phyloP scores from a whole-genome alignment of 2,329 filamentous ascomycete genomes.

The Colletotrichum sp. region DNA sequence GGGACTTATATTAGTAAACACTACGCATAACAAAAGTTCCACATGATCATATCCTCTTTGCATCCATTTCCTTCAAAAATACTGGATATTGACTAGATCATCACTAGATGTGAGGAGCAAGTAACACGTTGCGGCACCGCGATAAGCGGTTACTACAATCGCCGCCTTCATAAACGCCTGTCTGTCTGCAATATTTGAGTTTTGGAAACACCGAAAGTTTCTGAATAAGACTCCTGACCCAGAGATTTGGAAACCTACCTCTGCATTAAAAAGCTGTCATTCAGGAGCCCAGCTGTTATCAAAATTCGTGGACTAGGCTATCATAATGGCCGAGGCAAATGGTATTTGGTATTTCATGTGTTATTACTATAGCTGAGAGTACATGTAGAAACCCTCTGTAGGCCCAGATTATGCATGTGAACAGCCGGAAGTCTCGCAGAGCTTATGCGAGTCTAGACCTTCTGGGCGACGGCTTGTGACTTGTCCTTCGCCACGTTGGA shows the following conservation, averaged over 20 bases:
- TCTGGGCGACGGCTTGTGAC: background rate
- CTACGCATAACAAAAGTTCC: too few species aligned
- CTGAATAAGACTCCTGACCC: too few species aligned
- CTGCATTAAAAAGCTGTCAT: background rate
- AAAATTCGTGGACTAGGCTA: background rate
- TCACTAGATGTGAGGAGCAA: background rate
- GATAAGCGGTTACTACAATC: too few species aligned
- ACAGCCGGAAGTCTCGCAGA: background rate
- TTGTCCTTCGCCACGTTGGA: background rate
- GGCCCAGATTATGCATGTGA: background rate
- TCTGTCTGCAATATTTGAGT: background rate
- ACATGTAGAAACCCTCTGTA: background rate
- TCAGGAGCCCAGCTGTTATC: background rate
- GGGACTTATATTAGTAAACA: background rate
- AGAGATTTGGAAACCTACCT: background rate
- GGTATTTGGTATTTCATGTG: background rate
- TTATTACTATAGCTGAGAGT: background rate
- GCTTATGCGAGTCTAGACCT: background rate
- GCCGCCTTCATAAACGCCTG: background rate
- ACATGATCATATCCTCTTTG: background rate
- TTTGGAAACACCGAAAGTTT: background rate
- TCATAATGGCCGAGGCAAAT: background rate
- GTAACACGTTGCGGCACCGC: background rate
- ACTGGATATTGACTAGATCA: background rate
- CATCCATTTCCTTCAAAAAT: background rate